A percentile compares a stretch with the other conserved stretches of the same genome.
These are phyloP conservation scores for Mortierella sp. DNA, from an alignment of 371 early-diverging fungal species.

Conservation along the genomic window DNA sequence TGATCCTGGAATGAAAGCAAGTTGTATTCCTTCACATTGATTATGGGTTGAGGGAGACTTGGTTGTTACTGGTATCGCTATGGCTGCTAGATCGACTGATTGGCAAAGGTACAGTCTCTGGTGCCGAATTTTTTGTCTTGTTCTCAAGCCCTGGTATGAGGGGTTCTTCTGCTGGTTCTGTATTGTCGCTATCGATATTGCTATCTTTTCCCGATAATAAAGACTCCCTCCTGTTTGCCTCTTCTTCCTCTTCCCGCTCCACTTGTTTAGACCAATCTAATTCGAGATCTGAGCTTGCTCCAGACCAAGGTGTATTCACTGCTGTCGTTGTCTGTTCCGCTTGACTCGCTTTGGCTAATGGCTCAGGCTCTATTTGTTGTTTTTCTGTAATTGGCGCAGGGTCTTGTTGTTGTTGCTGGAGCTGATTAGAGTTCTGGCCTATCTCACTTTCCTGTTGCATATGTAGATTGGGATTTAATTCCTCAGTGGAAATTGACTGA, in stretches of 20 bases:
- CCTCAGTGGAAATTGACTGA: background rate
- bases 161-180: background rate
- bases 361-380: background rate
- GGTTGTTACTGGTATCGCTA: background rate
- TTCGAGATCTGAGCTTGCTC: background rate
- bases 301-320: background rate
- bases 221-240: background rate
- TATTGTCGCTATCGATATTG: background rate
- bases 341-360: background rate
- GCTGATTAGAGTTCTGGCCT: too few species aligned
- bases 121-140: background rate
- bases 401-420: background rate
- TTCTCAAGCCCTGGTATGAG: background rate
- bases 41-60: background rate
- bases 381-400: background rate
- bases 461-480: too few species aligned
- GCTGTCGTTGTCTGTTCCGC: background rate
- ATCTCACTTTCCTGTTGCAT: too few species aligned
- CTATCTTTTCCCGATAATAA: too few species aligned
- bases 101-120: constrained; percentile 4
- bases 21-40: constrained; percentile 15
- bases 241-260: constrained; percentile 1
- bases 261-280: constrained; percentile 12
- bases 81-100: background rate
- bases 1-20: constrained; percentile 12